A percentile compares a stretch with the other conserved stretches of the same genome.
These are phyloP conservation scores for Saksenaea vasiformis DNA, from an alignment of 371 early-diverging fungal genomes.

Conservation along the genomic window DNA sequence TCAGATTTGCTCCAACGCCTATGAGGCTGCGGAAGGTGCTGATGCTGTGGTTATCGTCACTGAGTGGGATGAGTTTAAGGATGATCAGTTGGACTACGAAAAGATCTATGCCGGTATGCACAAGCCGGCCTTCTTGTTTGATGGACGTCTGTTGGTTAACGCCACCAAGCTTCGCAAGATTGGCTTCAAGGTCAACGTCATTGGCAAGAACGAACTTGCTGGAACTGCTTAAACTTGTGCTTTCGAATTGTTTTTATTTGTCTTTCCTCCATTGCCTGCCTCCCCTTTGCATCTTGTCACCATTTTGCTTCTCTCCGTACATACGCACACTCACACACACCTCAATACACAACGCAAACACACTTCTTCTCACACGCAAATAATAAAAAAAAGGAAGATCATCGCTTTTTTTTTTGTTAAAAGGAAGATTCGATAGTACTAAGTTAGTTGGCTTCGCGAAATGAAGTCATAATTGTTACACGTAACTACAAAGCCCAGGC, in stretches of 20 bases:
- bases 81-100: conserved; percentile 68
- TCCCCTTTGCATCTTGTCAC: neutral
- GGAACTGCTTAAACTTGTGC: conserved; percentile 42
- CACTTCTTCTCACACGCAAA: neutral
- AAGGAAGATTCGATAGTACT: neutral
- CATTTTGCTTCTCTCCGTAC: neutral
- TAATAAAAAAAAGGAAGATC: neutral
- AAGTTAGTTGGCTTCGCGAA: too few relatives aligned
- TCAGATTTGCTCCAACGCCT: conserved; percentile 60
- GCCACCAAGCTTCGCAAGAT: conserved; percentile 70
- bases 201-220: conserved; percentile 73
- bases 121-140: conserved; percentile 92
- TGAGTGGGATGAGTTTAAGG: conserved; percentile 94
- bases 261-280: conserved; percentile 1
- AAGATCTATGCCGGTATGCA: conserved; percentile 76
- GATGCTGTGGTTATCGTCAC: conserved; percentile 89
- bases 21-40: conserved; percentile 70
- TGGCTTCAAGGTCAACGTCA: conserved; percentile 84
- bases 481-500: too few relatives aligned
- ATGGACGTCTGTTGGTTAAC: conserved; percentile 89
- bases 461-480: too few relatives aligned
- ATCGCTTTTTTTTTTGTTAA: neutral
- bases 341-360: neutral
- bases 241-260: neutral
- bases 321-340: neutral